Evolutionary conservation across 2,329 filamentous ascomycete genomes (phyloP), one percentile per base, ranked within the genome.

Genomic region (Rutstroemia sydowiana): DNA sequence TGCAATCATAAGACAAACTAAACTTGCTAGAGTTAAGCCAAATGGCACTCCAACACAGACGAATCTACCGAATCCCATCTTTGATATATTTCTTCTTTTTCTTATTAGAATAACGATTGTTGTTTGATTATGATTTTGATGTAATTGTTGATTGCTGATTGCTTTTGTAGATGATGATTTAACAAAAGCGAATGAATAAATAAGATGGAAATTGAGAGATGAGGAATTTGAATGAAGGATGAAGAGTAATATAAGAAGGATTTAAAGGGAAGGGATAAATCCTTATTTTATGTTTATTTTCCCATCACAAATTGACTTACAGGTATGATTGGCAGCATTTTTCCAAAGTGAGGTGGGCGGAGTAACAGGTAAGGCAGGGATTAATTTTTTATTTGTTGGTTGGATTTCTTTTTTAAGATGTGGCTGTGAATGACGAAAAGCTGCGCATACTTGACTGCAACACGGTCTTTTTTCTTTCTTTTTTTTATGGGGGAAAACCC

Each of bases 1-100:
- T 14, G 74, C 78, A 43, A 82, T 72, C 56, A 83, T 70, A 58
- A 85, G 70, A 61, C 85, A 86, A 63, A 93, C 72, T 63, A 96
- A 75, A 54, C 87, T 85, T 57, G 78, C 86, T 62, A 93, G 72
- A 18, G 88, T 92, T 65, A 95, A 78, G 58, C 81, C 75, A 71
- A 95, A 90, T 55, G 92, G 92, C 74, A 90, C 75, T 71, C 87
- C 80, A 71, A 97, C 93, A 72, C 90, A 96, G 68, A 87, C 74
- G 63, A 92, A 81, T 66, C 92, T 82, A 61, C 88, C 91, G 65
- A 79, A 76, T 57, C 82, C 82, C 84, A 87, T 87, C 31, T 57
- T 20, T 74, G 62, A 43, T 28, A 36, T 2, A 30, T n/a, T 40
- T 40, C 11, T 9, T n/a, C 21, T 32, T 32, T 13, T 7, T 13